Percentiles rank a stretch among this genome's conserved stretches.
Conservation (phyloP, 1,284 basidiomycete species). For the Rhodotorula sp. region DNA sequence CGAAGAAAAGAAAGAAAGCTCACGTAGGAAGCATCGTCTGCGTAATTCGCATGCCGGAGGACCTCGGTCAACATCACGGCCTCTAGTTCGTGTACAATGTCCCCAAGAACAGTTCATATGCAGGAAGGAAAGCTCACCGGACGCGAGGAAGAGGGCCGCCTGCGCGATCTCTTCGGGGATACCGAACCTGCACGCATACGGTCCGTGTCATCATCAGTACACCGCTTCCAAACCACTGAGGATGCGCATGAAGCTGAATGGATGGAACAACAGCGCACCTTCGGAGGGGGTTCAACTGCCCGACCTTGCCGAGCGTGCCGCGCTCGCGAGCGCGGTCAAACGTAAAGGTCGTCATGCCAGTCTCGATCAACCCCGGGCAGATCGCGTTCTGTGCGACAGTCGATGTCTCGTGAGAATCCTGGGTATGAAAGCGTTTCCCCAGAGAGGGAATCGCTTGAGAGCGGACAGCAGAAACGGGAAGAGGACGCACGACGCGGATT, state of each 20-base stretch:
- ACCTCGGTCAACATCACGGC: background rate
- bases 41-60: too few relatives aligned
- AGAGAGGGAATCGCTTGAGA: background rate
- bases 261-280: slow-evolving; percentile 55
- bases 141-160: slow-evolving; percentile 79
- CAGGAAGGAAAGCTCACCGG: slow-evolving; percentile 58
- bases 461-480: background rate
- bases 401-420: too few relatives aligned
- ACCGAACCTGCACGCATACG: slow-evolving; percentile 50
- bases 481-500: slow-evolving; percentile 62
- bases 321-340: slow-evolving; percentile 70
- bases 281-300: slow-evolving; percentile 79
- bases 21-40: slow-evolving; percentile 75
- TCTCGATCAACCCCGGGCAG: slow-evolving; percentile 85
- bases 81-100: too few relatives aligned
- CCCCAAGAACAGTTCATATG: background rate
- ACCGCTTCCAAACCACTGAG: background rate
- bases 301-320: slow-evolving; percentile 72
- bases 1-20: background rate
- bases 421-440: background rate
- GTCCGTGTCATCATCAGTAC: slow-evolving; percentile 14
- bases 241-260: too few relatives aligned
- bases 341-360: slow-evolving; percentile 39
- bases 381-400: slow-evolving; percentile 63
- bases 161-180: slow-evolving; percentile 78